Evolutionary conservation across 148 eudicot species (phyloP), one percentile per base, ranked within the genome.

Genomic region (Dysphania ambrosioides): DNA sequence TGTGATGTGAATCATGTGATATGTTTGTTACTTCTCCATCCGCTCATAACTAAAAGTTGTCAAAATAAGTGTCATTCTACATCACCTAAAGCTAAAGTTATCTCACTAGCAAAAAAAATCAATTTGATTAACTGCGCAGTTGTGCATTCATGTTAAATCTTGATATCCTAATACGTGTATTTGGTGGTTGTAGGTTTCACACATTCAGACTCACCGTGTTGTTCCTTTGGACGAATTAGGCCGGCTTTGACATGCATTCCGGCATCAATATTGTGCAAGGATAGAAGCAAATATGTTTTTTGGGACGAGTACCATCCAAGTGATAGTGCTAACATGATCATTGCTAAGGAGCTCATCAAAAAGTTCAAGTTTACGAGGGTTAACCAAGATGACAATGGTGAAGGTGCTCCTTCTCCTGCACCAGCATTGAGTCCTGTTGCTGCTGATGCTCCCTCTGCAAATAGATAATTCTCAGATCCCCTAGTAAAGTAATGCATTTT

Each of bases 271-370:
- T 71, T 93, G 69, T 93, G 98, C 53, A 82, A 75, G 77, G 97
- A 89, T 69, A 78, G 98, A 58, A 91, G 92, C 84, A 88, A 93
- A 60, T 93, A 93, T 31, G 90, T 93, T 75, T 93, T 93, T 67
- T 93, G 98, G 98, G 98, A 93, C 44, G 98, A 93, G 78, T 93
- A 87, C 53, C 98, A 93, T 73, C 98, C 98, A 0, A 83, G 90
- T 11, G 98, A 93, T 35, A 82, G 86, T 19, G 97, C 96, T 4
- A 93, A 88, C 66, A 72, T 82, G 81, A 68, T 93, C 7, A 85
- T 93, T 26, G 92, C 98, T 1, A 83, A 87, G 11, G 89, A 84
- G 60, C 68, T 91, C 51, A 84, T 93, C 15, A 86, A 77, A 55
- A 91, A 89, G 68, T 80, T 93, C 12, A 86, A 89, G 13, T 87